Conservation (phyloP, 2,329 filamentous ascomycete species). For the Cordyceps pruinosa region DNA sequence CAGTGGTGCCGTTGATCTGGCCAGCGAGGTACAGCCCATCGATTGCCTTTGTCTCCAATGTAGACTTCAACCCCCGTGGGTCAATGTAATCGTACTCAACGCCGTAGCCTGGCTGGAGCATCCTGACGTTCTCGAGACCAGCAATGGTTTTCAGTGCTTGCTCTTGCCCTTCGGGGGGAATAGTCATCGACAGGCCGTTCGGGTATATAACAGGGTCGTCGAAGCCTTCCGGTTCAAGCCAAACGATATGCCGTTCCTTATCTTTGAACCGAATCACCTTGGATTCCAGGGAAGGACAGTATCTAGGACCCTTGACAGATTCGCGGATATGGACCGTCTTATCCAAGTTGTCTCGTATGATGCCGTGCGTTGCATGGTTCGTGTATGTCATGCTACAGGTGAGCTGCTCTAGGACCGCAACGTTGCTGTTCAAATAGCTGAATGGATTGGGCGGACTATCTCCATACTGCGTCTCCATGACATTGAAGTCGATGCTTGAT, state of each 20-base stretch:
- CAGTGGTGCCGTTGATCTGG: slow-evolving; percentile 97
- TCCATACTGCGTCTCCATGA: slow-evolving; percentile 66
- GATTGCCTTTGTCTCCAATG: slow-evolving; percentile 90
- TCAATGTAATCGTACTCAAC: slow-evolving; percentile 99
- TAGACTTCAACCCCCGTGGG: slow-evolving; percentile 77
- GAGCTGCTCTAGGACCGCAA: slow-evolving; percentile 74
- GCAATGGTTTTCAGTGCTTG: slow-evolving; percentile 76
- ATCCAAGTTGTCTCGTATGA: slow-evolving; percentile 84
- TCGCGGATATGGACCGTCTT: slow-evolving; percentile 96
- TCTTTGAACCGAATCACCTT: slow-evolving; percentile 85
- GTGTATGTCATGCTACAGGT: slow-evolving; percentile 85
- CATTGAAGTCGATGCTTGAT: slow-evolving; percentile 71
- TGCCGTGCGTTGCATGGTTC: slow-evolving; percentile 71
- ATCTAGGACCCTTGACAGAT: slow-evolving; percentile 86
- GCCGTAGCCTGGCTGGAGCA: slow-evolving; percentile 93
- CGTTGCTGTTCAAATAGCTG: slow-evolving; percentile 76
- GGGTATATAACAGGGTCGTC: slow-evolving; percentile 86
- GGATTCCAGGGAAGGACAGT: slow-evolving; percentile 91
- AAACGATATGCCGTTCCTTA: slow-evolving; percentile 79
- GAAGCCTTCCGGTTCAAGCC: slow-evolving; percentile 96
- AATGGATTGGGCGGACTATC: slow-evolving; percentile 86
- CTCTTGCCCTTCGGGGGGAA: slow-evolving; percentile 81
- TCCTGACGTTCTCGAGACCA: slow-evolving; percentile 82
- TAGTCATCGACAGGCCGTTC: slow-evolving; percentile 95
- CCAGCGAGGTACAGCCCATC: slow-evolving; percentile 84